Base-by-base conservation (phyloP, 257 asterid genomes). In the Scutellaria galericulata region DNA sequence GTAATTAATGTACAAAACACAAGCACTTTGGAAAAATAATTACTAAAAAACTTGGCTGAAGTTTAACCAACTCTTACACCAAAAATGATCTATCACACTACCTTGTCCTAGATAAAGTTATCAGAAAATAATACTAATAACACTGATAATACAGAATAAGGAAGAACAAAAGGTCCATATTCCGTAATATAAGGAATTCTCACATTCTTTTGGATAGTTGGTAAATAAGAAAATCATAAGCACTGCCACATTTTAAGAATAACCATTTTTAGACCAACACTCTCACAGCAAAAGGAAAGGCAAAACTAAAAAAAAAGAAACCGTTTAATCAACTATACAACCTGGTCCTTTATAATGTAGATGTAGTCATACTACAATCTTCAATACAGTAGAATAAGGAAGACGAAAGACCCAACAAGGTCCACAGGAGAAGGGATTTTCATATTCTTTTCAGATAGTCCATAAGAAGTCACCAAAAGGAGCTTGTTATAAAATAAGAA, bases 31-130 rank as follows among this genome's bases (percentile, higher is more conserved):
- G 27, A 51, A 70, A 54, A 18, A 15, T 12, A 9, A 52, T 37
- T 51, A 20, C 22, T 11, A 47, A 35, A 47, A 22, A 18, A 5
- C n/a, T 15, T 22, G 44, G 52, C 53, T 24, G 24, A 50, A 66
- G 60, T 75, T 64, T 9, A 39, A 50, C 58, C 20, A 70, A 74
- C 37, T 61, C 27, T 69, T 62, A 35, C 51, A 45, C 48, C 69
- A 54, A 12, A 5, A 46, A 54, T 41, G 8, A 42, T 42, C 15
- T 11, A 68, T 22, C 20, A 68, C 12, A 6, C 31, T n/a, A 70
- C 46, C 57, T 44, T 27, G 56, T 9, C 40, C 47, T 14, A 44
- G 46, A 58, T 5, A 59, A 6, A 40, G 48, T 12, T 44, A 42
- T 48, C 59, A 31, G 42, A 47, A 14, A 53, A 15, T 65, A 71